Conservation (phyloP, 345 rosid species). For the Brassica juncea region DNA sequence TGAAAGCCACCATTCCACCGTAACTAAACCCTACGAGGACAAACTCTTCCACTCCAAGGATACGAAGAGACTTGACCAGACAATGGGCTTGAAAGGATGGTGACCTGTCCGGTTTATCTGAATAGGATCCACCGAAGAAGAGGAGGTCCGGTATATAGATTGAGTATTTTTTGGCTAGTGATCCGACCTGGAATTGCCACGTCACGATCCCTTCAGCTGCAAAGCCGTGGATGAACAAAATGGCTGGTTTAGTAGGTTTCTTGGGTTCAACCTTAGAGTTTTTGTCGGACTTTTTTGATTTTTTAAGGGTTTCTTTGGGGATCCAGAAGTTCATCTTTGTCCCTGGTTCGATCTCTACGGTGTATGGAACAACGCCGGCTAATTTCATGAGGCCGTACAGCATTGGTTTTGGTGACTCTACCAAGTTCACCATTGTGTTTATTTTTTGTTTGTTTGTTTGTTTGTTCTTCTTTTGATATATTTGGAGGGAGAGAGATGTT, state of each 20-base stretch:
- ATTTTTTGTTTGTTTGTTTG: neutral
- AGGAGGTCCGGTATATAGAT: neutral
- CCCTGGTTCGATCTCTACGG: neutral
- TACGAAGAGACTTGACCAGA: conserved; percentile 59
- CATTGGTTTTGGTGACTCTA: neutral
- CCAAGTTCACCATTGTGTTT: neutral
- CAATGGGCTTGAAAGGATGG: conserved; percentile 79
- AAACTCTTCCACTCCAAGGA: conserved; percentile 74
- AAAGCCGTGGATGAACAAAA: conserved; percentile 2
- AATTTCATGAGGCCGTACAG: neutral
- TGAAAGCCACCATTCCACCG: conserved; percentile 92
- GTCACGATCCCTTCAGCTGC: conserved; percentile 1
- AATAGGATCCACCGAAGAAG: neutral
- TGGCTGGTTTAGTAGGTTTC: neutral
- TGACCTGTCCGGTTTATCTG: conserved; percentile 55
- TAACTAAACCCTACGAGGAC: conserved; percentile 79
- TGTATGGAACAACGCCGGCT: neutral
- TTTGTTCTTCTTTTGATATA: neutral
- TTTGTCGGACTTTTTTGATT: neutral
- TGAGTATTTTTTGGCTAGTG: neutral
- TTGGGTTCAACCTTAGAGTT: neutral
- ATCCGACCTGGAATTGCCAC: conserved; percentile 3
- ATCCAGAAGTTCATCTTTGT: neutral
- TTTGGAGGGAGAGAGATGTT: neutral
- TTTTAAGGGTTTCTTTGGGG: neutral